Evolutionary conservation across 1,284 basidiomycete genomes (phyloP), one percentile per base, ranked within the genome.

Genomic region (Moesziomyces parantarcticus): DNA sequence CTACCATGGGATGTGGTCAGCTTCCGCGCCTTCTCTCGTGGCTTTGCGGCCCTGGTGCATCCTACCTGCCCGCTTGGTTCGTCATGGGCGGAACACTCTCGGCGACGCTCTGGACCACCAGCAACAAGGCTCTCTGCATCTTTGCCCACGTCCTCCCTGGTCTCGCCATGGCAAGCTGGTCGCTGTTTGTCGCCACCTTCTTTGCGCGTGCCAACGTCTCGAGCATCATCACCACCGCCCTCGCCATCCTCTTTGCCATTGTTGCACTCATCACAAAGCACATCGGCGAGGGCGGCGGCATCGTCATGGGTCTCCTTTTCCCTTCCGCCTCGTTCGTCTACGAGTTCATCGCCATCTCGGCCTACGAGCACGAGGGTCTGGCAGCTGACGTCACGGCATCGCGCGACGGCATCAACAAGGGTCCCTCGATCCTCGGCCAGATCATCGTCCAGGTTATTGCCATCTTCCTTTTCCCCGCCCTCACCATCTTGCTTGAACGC

Each of bases 241-340:
- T 89, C 25, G 86, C 88, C 9, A 87, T 92, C 62, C 75, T 91
- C 5, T 86, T 91, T 34, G 90, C 89, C 6, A 88, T 92, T 53
- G 76, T 92, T n/a, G 91, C 89, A 0, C 81, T 91, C 39, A 87
- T 90, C 0, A 86, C 89, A 60, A 84, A 85, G 25, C 71, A 77
- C 21, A 86, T 87, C 2, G 82, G 85, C 3, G 88, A 86, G 9
- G 86, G 84, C 2, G 86, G 85, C 2, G 88, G 88, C 8, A 87
- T 88, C 55, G 85, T 92, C 32, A 89, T 90, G 75, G 88, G 89
- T 0, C 77, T 93, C 50, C 83, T 92, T 40, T 91, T 92, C 79
- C 92, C 91, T 0, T 89, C 91, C 0, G 87, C 88, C 13, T 92
- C 89, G 81, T 92, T 90, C 75, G 87, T 91, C 18, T 92, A 91